These are phyloP conservation scores for Lenzites betulinus DNA, from an alignment of 768 basidiomycete genomes.

Conservation along the genomic window DNA sequence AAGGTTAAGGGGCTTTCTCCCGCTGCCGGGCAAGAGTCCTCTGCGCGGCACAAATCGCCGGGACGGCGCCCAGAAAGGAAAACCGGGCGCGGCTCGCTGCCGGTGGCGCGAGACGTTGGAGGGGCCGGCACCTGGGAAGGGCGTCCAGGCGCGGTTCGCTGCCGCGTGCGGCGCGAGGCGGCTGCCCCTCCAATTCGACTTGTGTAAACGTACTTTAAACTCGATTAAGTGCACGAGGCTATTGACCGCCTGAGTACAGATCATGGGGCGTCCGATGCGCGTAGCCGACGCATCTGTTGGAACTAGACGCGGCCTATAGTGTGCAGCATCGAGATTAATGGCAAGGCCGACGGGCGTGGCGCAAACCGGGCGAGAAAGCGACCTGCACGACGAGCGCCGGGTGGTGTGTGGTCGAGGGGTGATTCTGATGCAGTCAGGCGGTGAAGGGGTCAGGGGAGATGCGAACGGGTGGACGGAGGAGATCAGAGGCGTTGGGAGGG, in stretches of 20 bases:
- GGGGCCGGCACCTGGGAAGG: no score
- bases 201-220: no score
- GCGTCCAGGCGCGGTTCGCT: no score
- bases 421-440: not conserved
- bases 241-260: conserved; percentile 13
- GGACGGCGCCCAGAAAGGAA: no score
- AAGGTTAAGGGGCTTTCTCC: no score
- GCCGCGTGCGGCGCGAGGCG: no score
- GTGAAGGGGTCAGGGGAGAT: conserved; percentile 1
- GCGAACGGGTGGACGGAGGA: conserved; percentile 8
- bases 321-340: conserved; percentile 1
- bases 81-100: no score
- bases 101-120: no score
- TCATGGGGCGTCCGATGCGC: conserved; percentile 13
- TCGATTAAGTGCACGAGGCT: conserved; percentile 16
- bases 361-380: no score
- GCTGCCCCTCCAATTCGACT: no score
- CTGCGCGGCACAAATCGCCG: no score
- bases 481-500: not conserved
- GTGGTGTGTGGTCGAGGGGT: not conserved
- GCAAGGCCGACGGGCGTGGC: not conserved
- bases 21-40: no score
- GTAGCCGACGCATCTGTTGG: conserved; percentile 6
- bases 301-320: conserved; percentile 1
- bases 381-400: conserved; percentile 3